Percentiles rank a stretch among this genome's conserved stretches.
Evolutionary conservation across 1,139 yeast genomes (phyloP).

Genomic region (Debaryomycetaceae sp.): DNA sequence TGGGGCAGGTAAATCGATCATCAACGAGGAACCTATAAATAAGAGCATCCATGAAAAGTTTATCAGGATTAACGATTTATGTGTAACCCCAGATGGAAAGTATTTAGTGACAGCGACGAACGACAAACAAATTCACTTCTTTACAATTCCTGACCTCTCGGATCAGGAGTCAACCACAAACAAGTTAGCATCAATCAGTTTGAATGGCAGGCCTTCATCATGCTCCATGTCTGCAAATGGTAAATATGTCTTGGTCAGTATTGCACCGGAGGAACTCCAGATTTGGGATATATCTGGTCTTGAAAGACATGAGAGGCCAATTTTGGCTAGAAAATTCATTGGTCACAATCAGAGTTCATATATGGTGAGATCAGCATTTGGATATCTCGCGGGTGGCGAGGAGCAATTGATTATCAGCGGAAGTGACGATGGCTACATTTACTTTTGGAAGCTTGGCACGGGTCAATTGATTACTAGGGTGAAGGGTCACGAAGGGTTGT

Average conservation of each 20-base stretch:
- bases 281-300: slow-evolving; percentile 58
- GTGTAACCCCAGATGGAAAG: slow-evolving; percentile 61
- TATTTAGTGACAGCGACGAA: slow-evolving; percentile 62
- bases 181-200: slow-evolving; percentile 29
- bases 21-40: slow-evolving; percentile 4
- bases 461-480: slow-evolving; percentile 63
- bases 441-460: slow-evolving; percentile 74
- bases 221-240: slow-evolving; percentile 40
- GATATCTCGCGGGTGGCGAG: slow-evolving; percentile 43
- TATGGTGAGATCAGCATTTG: slow-evolving; percentile 77
- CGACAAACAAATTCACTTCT: slow-evolving; percentile 55
- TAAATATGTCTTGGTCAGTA: slow-evolving; percentile 56
- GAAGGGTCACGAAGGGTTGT: slow-evolving; percentile 63
- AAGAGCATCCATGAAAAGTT: slow-evolving; percentile 23
- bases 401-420: slow-evolving; percentile 78
- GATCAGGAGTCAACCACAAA: slow-evolving; percentile 34
- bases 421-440: slow-evolving; percentile 76
- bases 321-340: slow-evolving; percentile 56
- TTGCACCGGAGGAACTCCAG: slow-evolving; percentile 77
- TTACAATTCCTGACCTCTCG: slow-evolving; percentile 34
- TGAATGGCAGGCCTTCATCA: slow-evolving; percentile 39
- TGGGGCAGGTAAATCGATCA: slow-evolving; percentile 2
- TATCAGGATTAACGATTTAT: slow-evolving; percentile 61
- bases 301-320: slow-evolving; percentile 23
- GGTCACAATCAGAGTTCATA: slow-evolving; percentile 69